These are phyloP conservation scores for Penicillium roqueforti DNA, from an alignment of 495 filamentous ascomycete genomes.

Conservation along the genomic window DNA sequence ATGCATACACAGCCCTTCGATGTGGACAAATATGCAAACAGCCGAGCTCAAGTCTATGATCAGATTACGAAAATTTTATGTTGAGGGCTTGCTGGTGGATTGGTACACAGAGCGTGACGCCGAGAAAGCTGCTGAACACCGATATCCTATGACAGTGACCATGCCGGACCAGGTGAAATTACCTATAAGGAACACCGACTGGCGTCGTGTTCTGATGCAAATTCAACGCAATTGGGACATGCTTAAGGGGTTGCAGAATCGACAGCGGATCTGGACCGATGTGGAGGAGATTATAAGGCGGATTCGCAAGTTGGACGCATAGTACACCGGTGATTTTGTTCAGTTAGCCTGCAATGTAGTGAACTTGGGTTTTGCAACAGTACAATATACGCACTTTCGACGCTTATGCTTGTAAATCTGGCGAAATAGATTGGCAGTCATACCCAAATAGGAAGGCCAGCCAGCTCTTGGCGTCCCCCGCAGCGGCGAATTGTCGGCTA, in stretches of 20 bases:
- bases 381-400: too few species aligned
- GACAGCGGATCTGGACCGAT: conserved; percentile 28
- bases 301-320: conserved; percentile 2
- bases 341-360: neutral
- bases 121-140: neutral
- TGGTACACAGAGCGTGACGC: neutral
- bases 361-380: too few species aligned
- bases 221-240: conserved; percentile 15
- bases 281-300: conserved; percentile 18
- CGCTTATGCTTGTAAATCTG: neutral
- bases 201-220: conserved; percentile 20
- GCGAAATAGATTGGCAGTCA: neutral
- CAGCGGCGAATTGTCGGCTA: conserved; percentile 1
- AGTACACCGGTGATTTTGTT: neutral
- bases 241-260: conserved; percentile 28
- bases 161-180: conserved; percentile 10
- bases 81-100: neutral
- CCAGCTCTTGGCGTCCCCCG: neutral
- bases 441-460: conserved; percentile 5
- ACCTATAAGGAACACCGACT: conserved; percentile 17
- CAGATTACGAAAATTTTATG: conserved; percentile 1
- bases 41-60: conserved; percentile 5
- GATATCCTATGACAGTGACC: neutral
- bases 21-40: conserved; percentile 15
- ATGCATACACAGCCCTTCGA: conserved; percentile 1